Conservation (phyloP, 192 early-diverging fungal species). For the Podila verticillata region DNA sequence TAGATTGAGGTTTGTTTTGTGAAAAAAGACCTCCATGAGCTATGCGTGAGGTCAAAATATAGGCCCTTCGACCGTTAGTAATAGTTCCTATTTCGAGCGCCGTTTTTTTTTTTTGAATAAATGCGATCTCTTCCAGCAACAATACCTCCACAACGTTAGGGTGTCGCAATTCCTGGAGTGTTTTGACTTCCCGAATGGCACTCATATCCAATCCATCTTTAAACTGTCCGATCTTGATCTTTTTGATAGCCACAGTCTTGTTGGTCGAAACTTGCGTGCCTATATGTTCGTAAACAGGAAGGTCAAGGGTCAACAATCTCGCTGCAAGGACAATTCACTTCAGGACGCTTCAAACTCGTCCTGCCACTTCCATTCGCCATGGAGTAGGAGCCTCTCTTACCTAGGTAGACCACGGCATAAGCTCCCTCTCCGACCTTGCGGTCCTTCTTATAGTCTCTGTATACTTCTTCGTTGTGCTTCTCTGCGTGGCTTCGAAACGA, state of each 20-base stretch:
- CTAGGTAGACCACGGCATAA: conserved; percentile 93
- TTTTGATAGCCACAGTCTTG: conserved; percentile 93
- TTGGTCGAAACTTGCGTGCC: conserved; percentile 67
- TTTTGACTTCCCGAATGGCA: conserved; percentile 95
- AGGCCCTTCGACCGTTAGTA: neutral
- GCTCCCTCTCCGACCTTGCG: conserved; percentile 96
- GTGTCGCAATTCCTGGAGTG: conserved; percentile 91
- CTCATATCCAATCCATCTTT: conserved; percentile 96
- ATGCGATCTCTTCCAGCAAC: too few species aligned
- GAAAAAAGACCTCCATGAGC: conserved; percentile 93
- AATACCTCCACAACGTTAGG: conserved; percentile 89
- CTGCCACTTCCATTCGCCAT: neutral
- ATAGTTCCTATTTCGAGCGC: neutral
- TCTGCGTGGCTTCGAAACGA: conserved; percentile 56
- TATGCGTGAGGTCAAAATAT: conserved; percentile 27
- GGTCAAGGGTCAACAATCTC: too few species aligned
- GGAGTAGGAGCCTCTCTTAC: conserved; percentile 41
- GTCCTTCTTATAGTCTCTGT: conserved; percentile 83
- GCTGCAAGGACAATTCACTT: too few species aligned
- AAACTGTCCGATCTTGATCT: conserved; percentile 93
- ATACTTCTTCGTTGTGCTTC: conserved; percentile 71
- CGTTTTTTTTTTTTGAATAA: neutral
- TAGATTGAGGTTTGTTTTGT: conserved; percentile 91
- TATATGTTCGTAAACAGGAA: conserved; percentile 9
- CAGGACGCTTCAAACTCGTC: too few species aligned